Evolutionary conservation across 1,284 basidiomycete genomes (phyloP).

Genomic region (Neonothopanus nambi): DNA sequence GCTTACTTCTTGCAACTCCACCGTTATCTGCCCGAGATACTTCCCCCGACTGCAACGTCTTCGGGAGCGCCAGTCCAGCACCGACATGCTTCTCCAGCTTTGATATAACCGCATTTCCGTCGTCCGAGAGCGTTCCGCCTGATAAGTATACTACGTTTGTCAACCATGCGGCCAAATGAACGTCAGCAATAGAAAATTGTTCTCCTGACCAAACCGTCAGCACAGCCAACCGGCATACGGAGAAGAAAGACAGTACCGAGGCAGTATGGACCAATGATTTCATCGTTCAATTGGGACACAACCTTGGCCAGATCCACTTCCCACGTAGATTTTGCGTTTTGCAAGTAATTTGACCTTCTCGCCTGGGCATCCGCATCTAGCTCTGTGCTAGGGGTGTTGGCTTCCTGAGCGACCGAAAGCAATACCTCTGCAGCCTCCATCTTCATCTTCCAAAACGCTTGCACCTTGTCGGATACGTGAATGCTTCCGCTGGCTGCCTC

Average conservation of each 20-base stretch:
- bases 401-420: slow-evolving; percentile 45
- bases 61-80: slow-evolving; percentile 42
- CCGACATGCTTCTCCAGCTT: slow-evolving; percentile 56
- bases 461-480: slow-evolving; percentile 61
- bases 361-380: slow-evolving; percentile 50
- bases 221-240: slow-evolving; percentile 32
- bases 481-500: slow-evolving; percentile 48
- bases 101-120: slow-evolving; percentile 47
- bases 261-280: slow-evolving; percentile 70
- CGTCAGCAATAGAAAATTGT: slow-evolving; percentile 77
- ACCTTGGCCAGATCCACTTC: slow-evolving; percentile 33
- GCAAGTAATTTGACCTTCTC: slow-evolving; percentile 54
- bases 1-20: slow-evolving; percentile 43
- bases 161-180: slow-evolving; percentile 81
- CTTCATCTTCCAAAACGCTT: slow-evolving; percentile 57
- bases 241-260: slow-evolving; percentile 52
- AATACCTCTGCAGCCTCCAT: slow-evolving; percentile 45
- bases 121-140: slow-evolving; percentile 49
- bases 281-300: slow-evolving; percentile 45
- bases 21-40: too few species aligned
- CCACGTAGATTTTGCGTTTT: slow-evolving; percentile 35
- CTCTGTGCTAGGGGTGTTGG: slow-evolving; percentile 41
- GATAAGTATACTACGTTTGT: slow-evolving; percentile 59
- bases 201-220: slow-evolving; percentile 53
- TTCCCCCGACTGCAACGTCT: too few species aligned